Evolutionary conservation across 352 stramenopile species (phyloP).

Genomic region (Pythium volutum): DNA sequence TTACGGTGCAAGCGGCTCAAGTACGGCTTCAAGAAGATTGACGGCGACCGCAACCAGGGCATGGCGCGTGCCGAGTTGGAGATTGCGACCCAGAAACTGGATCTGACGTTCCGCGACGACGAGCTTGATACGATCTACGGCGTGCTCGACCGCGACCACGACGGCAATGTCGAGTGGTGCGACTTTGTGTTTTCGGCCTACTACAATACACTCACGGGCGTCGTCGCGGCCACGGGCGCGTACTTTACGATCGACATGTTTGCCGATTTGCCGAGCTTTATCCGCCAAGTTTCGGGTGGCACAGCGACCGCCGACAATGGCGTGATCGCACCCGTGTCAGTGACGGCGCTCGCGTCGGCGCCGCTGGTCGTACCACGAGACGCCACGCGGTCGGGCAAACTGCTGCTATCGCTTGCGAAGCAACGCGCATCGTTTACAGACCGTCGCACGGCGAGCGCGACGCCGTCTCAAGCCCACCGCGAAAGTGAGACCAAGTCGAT

Average conservation of each 20-base stretch:
- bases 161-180: conserved; percentile 42
- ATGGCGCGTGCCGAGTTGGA: conserved; percentile 42
- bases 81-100: conserved; percentile 56
- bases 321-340: neutral
- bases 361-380: too few species aligned
- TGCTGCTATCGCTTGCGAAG: neutral
- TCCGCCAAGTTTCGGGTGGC: conserved; percentile 12
- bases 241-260: conserved; percentile 47
- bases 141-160: conserved; percentile 33
- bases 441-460: neutral
- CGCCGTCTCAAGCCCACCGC: neutral
- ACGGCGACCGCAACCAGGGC: conserved; percentile 33
- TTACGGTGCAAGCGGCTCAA: conserved; percentile 41
- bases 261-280: conserved; percentile 37
- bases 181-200: conserved; percentile 44
- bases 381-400: neutral
- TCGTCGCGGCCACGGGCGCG: conserved; percentile 10
- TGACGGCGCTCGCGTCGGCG: neutral
- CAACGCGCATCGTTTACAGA: conserved; percentile 8
- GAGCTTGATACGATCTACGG: conserved; percentile 32
- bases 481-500: conserved; percentile 19
- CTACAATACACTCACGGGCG: conserved; percentile 24
- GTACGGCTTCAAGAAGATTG: conserved; percentile 38
- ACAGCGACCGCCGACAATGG: neutral
- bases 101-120: conserved; percentile 30